Evolutionary conservation across 2,329 filamentous ascomycete species (phyloP), one percentile per base, ranked within the genome.

Genomic region (Ambrosiella beaveri): DNA sequence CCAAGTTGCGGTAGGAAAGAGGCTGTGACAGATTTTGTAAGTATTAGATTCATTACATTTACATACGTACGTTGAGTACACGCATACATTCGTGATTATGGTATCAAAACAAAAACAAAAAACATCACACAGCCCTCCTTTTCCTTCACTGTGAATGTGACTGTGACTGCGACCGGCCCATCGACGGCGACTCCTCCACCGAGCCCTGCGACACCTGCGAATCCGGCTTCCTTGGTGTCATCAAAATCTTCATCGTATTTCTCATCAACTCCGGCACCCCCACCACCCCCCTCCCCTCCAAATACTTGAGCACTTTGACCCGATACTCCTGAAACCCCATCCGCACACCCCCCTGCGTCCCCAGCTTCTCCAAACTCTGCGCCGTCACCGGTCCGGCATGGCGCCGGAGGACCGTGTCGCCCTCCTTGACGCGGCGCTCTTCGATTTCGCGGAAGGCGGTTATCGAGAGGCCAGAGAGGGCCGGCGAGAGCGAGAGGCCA

Each of bases 231-330:
- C 68, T 70, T 39, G 70, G 69, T 61, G 73, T 78, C 69, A 81
- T 82, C 63, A 91, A 69, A 55, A 84, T 80, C 66, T 84, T 88
- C 79, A 93, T 88, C 1, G 86, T 90, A 64, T 82, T 87, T 68
- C 85, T 85, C 76, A 94, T 84, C 64, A 94, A 70, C 62, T 83
- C 76, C 13, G 78, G 77, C 37, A 91, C 74, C 0, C 88, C 88
- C 9, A 68, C 70, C 51, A 85, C 74, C 0, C 84, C 85, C 57
- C 76, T 76, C 5, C 70, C 72, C 60, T 84, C 82, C 61, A 94
- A 69, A 69, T 82, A 80, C 54, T 75, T 74, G 59, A 95, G 70
- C 62, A 91, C 82, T n/a, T 80, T 77, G 5, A 88, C 72, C 59
- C 85, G 76, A 67, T 89, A 95, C 54, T 86, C 81, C 64, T 84